phyloP scores from a whole-genome alignment of 768 basidiomycete species.

The Artomyces pyxidatus region DNA sequence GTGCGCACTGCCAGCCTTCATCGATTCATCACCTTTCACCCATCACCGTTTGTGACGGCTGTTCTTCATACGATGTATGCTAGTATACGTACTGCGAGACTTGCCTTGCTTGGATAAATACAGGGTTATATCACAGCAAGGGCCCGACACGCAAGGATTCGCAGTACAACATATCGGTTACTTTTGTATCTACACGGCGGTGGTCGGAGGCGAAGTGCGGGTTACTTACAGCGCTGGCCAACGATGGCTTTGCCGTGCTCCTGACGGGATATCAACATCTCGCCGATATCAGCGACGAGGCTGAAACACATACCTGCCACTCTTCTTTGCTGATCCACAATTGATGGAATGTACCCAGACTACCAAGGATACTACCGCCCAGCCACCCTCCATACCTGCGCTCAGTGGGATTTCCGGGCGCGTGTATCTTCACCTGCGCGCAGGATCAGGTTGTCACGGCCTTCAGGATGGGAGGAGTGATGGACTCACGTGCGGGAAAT shows the following conservation, averaged over 20 bases:
- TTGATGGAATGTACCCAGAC: conserved; percentile 96
- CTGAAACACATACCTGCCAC: conserved; percentile 59
- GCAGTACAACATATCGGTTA: too few relatives aligned
- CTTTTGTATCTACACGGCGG: too few relatives aligned
- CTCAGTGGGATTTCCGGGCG: conserved; percentile 86
- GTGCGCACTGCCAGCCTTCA: not conserved
- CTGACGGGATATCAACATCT: conserved; percentile 25
- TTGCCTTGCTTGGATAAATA: too few relatives aligned
- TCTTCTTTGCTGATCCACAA: conserved; percentile 93
- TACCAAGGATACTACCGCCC: conserved; percentile 91
- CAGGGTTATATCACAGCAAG: too few relatives aligned
- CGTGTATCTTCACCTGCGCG: conserved; percentile 79
- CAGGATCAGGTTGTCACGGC: not conserved
- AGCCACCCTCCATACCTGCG: conserved; percentile 91
- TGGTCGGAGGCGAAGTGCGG: not conserved
- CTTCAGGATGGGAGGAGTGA: not conserved
- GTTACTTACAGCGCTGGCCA: conserved; percentile 77
- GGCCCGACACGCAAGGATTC: too few relatives aligned
- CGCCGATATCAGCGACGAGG: not conserved
- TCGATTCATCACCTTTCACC: not conserved
- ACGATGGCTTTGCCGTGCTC: conserved; percentile 82
- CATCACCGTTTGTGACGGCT: too few relatives aligned
- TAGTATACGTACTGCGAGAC: not conserved
- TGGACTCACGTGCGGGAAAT: conserved; percentile 69
- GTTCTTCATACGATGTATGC: too few relatives aligned